Conservation (phyloP, 257 asterid genomes). For the Primulina eburnea region DNA sequence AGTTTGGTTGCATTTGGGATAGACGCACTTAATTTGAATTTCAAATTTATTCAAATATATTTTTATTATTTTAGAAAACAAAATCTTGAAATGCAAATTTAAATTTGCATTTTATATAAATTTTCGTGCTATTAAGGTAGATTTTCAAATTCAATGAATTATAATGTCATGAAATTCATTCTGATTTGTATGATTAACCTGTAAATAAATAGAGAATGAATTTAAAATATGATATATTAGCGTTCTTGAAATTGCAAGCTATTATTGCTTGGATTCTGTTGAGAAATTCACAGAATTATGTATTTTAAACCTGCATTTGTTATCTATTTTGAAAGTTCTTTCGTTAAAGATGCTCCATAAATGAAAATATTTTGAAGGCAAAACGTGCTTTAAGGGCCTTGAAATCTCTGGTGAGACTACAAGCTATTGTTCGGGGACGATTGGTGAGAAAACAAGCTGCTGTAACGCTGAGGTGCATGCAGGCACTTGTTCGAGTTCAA, state of each 20-base stretch:
- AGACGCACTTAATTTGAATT: no score
- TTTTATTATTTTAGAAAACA: no score
- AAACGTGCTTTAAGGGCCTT: constrained; percentile 84
- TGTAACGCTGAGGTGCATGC: constrained; percentile 82
- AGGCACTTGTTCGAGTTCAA: constrained; percentile 79
- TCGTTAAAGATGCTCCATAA: background rate
- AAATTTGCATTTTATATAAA: no score
- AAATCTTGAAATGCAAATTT: no score
- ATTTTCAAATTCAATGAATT: no score
- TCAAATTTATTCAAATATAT: no score
- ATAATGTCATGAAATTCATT: no score
- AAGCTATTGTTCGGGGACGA: constrained; percentile 88
- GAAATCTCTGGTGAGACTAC: constrained; percentile 77
- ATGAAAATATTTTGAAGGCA: constrained; percentile 49
- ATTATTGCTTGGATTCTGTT: background rate
- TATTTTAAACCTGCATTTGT: background rate
- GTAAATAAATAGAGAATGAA: no score
- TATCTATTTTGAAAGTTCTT: background rate
- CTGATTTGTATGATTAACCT: no score
- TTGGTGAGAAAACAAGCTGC: constrained; percentile 82
- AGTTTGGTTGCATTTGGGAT: no score
- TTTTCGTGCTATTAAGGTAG: no score
- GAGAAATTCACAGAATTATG: background rate
- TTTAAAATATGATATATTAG: background rate
- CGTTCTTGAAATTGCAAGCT: no score